These are phyloP conservation scores for Trichoderma arundinaceum DNA, from an alignment of 2,329 filamentous ascomycete genomes.

Conservation along the genomic window DNA sequence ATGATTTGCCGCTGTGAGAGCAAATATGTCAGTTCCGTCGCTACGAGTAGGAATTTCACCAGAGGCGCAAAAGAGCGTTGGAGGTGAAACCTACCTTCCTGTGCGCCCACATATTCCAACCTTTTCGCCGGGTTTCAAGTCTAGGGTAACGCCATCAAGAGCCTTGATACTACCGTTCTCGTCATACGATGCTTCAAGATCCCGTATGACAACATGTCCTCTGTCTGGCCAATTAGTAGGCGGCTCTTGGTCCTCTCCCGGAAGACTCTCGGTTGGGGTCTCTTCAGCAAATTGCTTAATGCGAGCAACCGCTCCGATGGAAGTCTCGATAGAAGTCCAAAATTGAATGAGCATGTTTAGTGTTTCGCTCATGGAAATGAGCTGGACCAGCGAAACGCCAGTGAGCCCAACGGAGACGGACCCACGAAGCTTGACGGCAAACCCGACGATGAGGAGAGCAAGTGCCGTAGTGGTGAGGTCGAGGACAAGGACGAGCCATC, in stretches of 20 bases:
- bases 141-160: conserved; percentile 49
- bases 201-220: conserved; percentile 40
- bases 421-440: conserved; percentile 47
- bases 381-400: conserved; percentile 44
- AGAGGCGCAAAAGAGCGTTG: not conserved
- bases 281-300: conserved; percentile 44
- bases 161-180: conserved; percentile 40
- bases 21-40: conserved; percentile 26
- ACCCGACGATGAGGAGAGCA: conserved; percentile 54
- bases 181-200: conserved; percentile 41
- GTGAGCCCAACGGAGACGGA: conserved; percentile 42
- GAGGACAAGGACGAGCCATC: conserved; percentile 60
- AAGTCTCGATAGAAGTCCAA: conserved; percentile 49
- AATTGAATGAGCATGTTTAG: conserved; percentile 46
- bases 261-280: conserved; percentile 39
- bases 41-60: conserved; percentile 8
- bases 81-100: conserved; percentile 33
- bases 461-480: conserved; percentile 56
- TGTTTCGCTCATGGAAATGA: conserved; percentile 44
- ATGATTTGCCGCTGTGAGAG: conserved; percentile 56
- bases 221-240: conserved; percentile 41
- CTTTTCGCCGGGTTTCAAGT: conserved; percentile 19
- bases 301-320: conserved; percentile 45
- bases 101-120: conserved; percentile 20
- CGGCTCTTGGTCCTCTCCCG: conserved; percentile 34